Conservation (phyloP, 768 basidiomycete genomes). For the Dendrothele bispora region DNA sequence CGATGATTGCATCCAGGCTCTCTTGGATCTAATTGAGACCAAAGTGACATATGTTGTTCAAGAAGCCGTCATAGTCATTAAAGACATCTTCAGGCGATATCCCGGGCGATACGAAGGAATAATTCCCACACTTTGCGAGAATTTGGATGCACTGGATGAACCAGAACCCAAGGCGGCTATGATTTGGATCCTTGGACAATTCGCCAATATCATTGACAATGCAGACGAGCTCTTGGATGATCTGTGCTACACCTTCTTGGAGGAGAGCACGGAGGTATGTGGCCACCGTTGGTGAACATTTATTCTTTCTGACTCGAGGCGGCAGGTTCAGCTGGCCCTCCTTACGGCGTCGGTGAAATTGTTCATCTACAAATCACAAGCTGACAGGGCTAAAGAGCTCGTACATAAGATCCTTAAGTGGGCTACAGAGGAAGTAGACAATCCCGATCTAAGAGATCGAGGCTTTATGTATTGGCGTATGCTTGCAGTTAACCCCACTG, state of each 20-base stretch:
- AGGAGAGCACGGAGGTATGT: constrained; percentile 89
- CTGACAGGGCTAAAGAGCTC: constrained; percentile 82
- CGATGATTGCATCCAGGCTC: constrained; percentile 84
- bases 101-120: constrained; percentile 96
- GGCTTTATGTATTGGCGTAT: constrained; percentile 99
- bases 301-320: neutral
- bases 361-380: constrained; percentile 86
- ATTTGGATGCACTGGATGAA: constrained; percentile 90
- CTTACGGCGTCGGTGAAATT: constrained; percentile 94
- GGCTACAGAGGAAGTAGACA: constrained; percentile 97
- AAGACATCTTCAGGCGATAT: constrained; percentile 96
- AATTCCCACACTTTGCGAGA: constrained; percentile 90
- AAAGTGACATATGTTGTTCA: constrained; percentile 97
- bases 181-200: constrained; percentile 98
- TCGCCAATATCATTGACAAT: constrained; percentile 93
- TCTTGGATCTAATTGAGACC: constrained; percentile 86
- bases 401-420: constrained; percentile 96
- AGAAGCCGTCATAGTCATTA: constrained; percentile 96
- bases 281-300: neutral
- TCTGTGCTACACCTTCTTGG: constrained; percentile 82
- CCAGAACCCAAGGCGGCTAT: constrained; percentile 97
- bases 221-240: constrained; percentile 95
- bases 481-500: constrained; percentile 87
- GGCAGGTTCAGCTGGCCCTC: constrained; percentile 90
- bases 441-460: constrained; percentile 94